Evolutionary conservation across 805 yeast species (phyloP).

Genomic region (Wilhelminamyces savonicus): DNA sequence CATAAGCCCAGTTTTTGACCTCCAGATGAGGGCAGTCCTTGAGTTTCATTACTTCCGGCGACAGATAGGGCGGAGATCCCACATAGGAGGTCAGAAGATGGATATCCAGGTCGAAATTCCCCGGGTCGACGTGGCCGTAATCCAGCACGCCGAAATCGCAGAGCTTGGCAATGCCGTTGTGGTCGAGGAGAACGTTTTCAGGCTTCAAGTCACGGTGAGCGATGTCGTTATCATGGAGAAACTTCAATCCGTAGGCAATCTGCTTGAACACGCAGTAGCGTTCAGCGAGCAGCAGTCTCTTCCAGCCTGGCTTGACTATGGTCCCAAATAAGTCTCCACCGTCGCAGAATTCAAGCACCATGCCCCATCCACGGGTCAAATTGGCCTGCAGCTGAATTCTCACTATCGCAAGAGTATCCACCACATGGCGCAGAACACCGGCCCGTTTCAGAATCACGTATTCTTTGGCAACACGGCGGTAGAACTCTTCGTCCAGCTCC

Average conservation of each 20-base stretch:
- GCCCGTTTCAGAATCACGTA: constrained; percentile 52
- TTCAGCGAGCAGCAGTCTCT: constrained; percentile 41
- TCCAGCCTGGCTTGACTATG: constrained; percentile 57
- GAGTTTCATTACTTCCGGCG: constrained; percentile 66
- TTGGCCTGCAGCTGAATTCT: constrained; percentile 50
- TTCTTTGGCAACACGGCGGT: constrained; percentile 58
- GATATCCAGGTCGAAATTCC: constrained; percentile 40
- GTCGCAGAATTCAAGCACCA: constrained; percentile 56
- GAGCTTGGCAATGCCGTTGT: constrained; percentile 55
- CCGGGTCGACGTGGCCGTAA: constrained; percentile 50
- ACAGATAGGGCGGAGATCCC: constrained; percentile 77
- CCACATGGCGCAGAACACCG: constrained; percentile 54
- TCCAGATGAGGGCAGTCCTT: constrained; percentile 28
- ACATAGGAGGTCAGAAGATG: constrained; percentile 43
- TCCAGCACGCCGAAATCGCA: constrained; percentile 77
- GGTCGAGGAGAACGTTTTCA: constrained; percentile 59
- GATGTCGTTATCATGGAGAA: constrained; percentile 57
- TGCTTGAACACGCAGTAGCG: constrained; percentile 67
- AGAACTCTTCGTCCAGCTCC: constrained; percentile 62
- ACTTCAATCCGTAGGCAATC: constrained; percentile 53
- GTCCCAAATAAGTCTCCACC: constrained; percentile 58
- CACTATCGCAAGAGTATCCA: constrained; percentile 48
- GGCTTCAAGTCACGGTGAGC: constrained; percentile 75
- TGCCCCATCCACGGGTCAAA: constrained; percentile 70
- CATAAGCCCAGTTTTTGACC: constrained; percentile 39